These are phyloP conservation scores for Pleurotus ostreatus DNA, from an alignment of 768 basidiomycete species.

Conservation along the genomic window DNA sequence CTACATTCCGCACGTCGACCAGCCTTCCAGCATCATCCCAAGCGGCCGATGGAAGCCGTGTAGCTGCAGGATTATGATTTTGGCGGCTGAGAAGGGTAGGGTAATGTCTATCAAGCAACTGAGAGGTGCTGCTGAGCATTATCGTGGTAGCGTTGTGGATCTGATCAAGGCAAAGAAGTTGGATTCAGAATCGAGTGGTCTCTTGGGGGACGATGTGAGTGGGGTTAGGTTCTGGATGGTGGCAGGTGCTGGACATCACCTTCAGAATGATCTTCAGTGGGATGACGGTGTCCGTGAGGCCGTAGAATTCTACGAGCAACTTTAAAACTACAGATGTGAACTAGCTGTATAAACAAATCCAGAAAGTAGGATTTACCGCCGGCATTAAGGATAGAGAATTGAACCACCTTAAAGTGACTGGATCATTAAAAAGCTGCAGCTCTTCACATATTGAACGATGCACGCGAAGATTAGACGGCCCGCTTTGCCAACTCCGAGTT, in stretches of 20 bases:
- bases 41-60: not conserved
- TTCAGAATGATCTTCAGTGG: constrained; percentile 14
- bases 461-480: too few relatives aligned
- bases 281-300: constrained; percentile 3
- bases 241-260: constrained; percentile 12
- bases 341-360: too few relatives aligned
- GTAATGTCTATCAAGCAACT: constrained; percentile 11
- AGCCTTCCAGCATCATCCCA: not conserved
- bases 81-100: constrained; percentile 10
- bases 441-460: too few relatives aligned
- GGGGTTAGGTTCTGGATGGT: constrained; percentile 8
- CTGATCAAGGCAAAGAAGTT: constrained; percentile 4
- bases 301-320: constrained; percentile 9
- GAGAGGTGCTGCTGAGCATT: constrained; percentile 10
- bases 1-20: not conserved
- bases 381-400: too few relatives aligned
- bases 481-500: too few relatives aligned
- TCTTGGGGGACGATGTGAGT: not conserved
- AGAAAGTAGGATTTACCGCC: too few relatives aligned
- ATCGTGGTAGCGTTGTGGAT: not conserved
- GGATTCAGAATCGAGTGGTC: not conserved
- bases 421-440: too few relatives aligned
- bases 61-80: not conserved
- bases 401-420: too few relatives aligned
- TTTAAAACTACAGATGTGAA: not conserved